Evolutionary conservation across 2,329 filamentous ascomycete species (phyloP), one percentile per base, ranked within the genome.

Genomic region (Trichothecium sympodiale): DNA sequence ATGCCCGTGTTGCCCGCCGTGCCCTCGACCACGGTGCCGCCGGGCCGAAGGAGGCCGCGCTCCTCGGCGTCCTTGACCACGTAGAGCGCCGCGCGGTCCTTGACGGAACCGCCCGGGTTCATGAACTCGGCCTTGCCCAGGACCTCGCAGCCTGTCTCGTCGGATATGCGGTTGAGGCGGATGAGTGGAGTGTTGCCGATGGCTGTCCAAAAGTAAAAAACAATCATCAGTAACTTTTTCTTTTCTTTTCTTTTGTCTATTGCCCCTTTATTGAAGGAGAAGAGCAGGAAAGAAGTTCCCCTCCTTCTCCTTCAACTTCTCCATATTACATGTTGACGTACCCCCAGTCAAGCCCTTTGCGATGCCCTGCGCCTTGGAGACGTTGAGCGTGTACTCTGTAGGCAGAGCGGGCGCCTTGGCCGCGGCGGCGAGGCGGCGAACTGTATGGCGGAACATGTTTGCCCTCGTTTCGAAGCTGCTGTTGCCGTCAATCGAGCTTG

Each of bases 1-100:
- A 98, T 98, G 45, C 91, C 91, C 20, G 91, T 98, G 69, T 96
- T 98, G 36, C 91, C 91, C 1, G 91, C 91, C 5, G 91, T 98
- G 42, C 91, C 91, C 64, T 98, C 91, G 39, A 98, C 83, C 10
- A 98, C 88, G 15, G 91, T 96, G 42, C 91, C 91, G 36, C 89
- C 89, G 1, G 88, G 77, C 36, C 73, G 72, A 20, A 98, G 69
- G 3, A 89, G 71, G 0, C 89, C 89, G 39, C 74, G 77, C 61
- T 91, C 83, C 62, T 98, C 91, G 41, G 91, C 91, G 64, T 95
- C 83, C 53, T 85, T 80, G 48, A 98, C 85, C 5, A 96, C 84
- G 64, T 85, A 98, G 33, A 95, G 75, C 4, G 91, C 91, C 3
- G 91, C 91, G 43, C 91, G 83, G 64, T 98, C 91, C 65, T 98